These are phyloP conservation scores for Candida frijolesensis DNA, from an alignment of 1,139 yeast species.

Conservation along the genomic window DNA sequence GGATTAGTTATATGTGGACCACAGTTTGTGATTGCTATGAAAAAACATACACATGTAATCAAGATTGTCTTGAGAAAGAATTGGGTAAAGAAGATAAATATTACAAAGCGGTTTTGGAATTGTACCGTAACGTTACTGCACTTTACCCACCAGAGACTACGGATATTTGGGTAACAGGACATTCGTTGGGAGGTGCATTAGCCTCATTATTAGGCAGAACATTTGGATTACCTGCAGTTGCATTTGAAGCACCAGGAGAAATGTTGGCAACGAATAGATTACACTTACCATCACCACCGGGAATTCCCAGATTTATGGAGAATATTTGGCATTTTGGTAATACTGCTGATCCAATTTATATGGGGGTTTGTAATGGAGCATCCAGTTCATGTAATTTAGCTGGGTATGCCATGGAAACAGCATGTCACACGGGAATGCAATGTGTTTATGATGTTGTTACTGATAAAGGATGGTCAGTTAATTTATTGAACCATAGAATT, in stretches of 20 bases:
- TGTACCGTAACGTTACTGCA: conserved; percentile 70
- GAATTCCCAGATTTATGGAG: conserved; percentile 75
- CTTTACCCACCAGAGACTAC: conserved; percentile 65
- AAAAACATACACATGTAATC: conserved; percentile 85
- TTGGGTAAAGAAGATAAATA: conserved; percentile 75
- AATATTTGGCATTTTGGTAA: conserved; percentile 95
- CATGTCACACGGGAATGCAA: conserved; percentile 88
- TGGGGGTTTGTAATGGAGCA: conserved; percentile 98
- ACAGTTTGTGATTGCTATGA: conserved; percentile 95
- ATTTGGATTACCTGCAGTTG: conserved; percentile 84
- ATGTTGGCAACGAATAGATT: conserved; percentile 77
- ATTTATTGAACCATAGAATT: conserved; percentile 83
- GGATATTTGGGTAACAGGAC: conserved; percentile 91
- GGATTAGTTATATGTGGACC: conserved; percentile 89
- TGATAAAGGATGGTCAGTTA: conserved; percentile 91
- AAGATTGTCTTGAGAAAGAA: conserved; percentile 80
- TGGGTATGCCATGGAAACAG: conserved; percentile 97
- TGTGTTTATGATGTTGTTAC: conserved; percentile 90
- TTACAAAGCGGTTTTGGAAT: conserved; percentile 77
- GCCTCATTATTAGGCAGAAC: conserved; percentile 85
- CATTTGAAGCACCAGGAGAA: conserved; percentile 95
- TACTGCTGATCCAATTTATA: conserved; percentile 94
- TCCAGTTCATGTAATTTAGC: conserved; percentile 87
- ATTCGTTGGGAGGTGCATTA: conserved; percentile 91
- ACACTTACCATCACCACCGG: conserved; percentile 93